A percentile compares a stretch with the other conserved stretches of the same genome.
Conservation (phyloP, 306 rosid species). For the Medicago arabica region DNA sequence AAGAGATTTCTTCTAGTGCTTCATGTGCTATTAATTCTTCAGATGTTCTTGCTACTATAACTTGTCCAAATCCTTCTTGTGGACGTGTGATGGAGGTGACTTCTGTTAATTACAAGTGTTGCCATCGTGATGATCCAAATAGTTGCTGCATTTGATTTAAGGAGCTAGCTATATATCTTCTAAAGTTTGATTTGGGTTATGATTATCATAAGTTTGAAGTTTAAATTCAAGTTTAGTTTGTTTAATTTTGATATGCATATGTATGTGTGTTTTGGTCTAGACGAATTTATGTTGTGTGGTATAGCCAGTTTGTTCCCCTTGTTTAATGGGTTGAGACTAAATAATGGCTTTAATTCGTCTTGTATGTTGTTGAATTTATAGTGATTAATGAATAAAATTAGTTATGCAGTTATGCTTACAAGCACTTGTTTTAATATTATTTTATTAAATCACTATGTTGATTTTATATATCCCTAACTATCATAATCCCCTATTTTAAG, state of each 20-base stretch:
- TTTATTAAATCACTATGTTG: too few relatives aligned
- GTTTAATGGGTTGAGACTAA: conserved; percentile 32
- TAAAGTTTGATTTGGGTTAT: neutral
- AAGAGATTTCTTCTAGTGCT: neutral
- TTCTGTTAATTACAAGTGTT: conserved; percentile 27
- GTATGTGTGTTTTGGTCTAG: neutral
- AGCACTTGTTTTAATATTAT: neutral
- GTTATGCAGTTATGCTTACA: neutral
- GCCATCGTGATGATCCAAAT: conserved; percentile 41
- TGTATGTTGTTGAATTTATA: conserved; percentile 10
- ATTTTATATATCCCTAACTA: too few relatives aligned
- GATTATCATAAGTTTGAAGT: neutral
- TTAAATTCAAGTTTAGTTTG: neutral
- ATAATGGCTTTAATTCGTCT: conserved; percentile 38
- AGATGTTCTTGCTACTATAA: conserved; percentile 42
- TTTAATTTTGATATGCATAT: neutral
- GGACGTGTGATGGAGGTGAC: conserved; percentile 47
- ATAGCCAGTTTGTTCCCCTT: conserved; percentile 20
- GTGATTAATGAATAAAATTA: conserved; percentile 17
- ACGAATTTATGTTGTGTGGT: neutral
- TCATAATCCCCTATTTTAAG: too few relatives aligned
- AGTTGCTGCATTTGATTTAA: conserved; percentile 14
- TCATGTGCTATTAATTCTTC: conserved; percentile 28
- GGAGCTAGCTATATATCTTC: neutral
- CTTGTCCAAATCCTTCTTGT: conserved; percentile 45